Evolutionary conservation across 371 early-diverging fungal species (phyloP), one percentile per base, ranked within the genome.

Genomic region (Smittium culicis): DNA sequence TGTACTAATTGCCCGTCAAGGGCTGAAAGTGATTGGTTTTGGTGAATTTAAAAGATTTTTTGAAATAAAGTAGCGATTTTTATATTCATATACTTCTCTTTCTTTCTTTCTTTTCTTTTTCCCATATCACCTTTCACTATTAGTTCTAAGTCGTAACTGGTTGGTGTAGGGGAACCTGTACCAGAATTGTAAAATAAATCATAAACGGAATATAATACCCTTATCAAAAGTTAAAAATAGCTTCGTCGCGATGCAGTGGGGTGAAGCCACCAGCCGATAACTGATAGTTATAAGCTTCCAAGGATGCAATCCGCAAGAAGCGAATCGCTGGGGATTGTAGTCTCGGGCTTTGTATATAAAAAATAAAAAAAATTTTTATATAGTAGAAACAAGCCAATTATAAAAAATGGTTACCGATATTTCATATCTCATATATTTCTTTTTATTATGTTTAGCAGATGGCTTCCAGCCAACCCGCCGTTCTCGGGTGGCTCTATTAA

Each of bases 1-100:
- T 79, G 80, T 80, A 79, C 80, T 77, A 80, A 80, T 76, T 69
- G 80, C 80, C 79, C 71, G 73, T 80, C 80, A 79, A 72, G 72
- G 71, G 69, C 67, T 63, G 68, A 70, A 35, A 74, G 72, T 68
- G 65, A 70, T 72, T 71, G 70, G 64, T 67, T 68, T 72, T 67
- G 64, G 70, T 72, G 72, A 68, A 70, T 67, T 69, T 64, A 71
- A 70, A 74, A 75, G 72, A 75, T 67, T 71, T 76, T 75, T 74
- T 68, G 59, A 60, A 70, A 69, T 75, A 66, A 70, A 73, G 71
- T 76, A 74, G 73, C 77, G 45, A 45, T 45, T 45, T 45, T 45
- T 45, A 45, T 45, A 45, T 45, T 45, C 45, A 45, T 45, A 45
- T 45, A 45, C 45, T 45, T 45, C 20, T 45, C 45, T 45, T 45